Evolutionary conservation across 768 basidiomycete species (phyloP).

Genomic region (Phylloporus sp.): DNA sequence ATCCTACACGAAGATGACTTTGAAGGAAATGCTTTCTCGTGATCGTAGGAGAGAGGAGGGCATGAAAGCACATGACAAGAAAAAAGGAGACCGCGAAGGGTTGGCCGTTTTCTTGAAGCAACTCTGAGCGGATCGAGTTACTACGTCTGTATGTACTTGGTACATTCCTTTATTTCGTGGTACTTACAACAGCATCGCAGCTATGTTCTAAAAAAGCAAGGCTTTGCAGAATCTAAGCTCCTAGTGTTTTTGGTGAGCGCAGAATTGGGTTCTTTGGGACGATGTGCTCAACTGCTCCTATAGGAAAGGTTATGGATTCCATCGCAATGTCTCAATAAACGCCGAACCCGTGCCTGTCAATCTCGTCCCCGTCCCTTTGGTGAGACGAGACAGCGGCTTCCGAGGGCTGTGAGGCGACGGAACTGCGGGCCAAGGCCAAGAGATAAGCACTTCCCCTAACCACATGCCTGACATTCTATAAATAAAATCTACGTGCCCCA

Average conservation of each 20-base stretch:
- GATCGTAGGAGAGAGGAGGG: slow-evolving; percentile 47
- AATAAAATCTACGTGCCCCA: too few species aligned
- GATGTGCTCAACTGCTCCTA: too few species aligned
- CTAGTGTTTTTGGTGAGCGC: too few species aligned
- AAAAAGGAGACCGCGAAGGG: slow-evolving; percentile 31
- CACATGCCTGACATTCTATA: too few species aligned
- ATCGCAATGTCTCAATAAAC: too few species aligned
- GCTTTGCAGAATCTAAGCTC: too few species aligned
- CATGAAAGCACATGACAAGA: slow-evolving; percentile 17
- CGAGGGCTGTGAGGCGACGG: not conserved
- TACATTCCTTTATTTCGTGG: too few species aligned
- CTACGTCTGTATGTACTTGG: not conserved
- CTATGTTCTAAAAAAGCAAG: not conserved
- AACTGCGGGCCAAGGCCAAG: not conserved
- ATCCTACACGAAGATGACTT: slow-evolving; percentile 34
- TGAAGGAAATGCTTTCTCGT: slow-evolving; percentile 62
- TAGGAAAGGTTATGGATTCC: too few species aligned
- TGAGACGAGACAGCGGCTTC: too few species aligned
- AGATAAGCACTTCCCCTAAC: not conserved
- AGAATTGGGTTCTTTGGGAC: too few species aligned
- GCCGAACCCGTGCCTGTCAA: too few species aligned
- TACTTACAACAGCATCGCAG: not conserved
- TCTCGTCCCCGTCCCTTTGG: too few species aligned
- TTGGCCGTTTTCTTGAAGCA: slow-evolving; percentile 48
- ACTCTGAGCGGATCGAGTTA: slow-evolving; percentile 8